Evolutionary conservation across 2,329 filamentous ascomycete genomes (phyloP), one percentile per base, ranked within the genome.

Genomic region (Rhexocercosporidium sp.): DNA sequence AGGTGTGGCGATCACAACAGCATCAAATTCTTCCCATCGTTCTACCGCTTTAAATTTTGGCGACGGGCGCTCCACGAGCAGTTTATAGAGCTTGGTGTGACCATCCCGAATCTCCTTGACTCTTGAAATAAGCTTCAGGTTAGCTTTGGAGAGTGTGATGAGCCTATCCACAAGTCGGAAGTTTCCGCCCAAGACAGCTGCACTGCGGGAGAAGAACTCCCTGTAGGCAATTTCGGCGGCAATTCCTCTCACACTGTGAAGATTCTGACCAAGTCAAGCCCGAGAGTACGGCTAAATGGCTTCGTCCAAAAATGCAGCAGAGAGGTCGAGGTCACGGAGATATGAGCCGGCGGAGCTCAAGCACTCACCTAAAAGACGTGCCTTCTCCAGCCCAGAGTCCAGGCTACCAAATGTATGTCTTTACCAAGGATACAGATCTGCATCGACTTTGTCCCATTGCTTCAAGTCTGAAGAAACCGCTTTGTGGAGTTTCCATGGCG

Each of bases 101-200:
- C 59, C 59, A 18, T n/a, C 8, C 16, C 25, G 27, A 11, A 62
- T 62, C 18, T 37, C 46, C 18, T 53, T 51, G 12, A 62, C 27
- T 9, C 9, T 37, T 6, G 41, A 22, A 16, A 37, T 34, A 3
- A 53, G 27, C n/a, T 47, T 49, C 44, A 62, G 8, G 8, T 39
- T 16, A 9, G 59, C 59, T 6, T 25, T 37, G 0, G 59, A 62
- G 18, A 62, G 46, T 4, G n/a, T 34, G 12, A 53, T 53, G 22
- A 62, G n/a, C 11, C 59, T 16, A 37, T 62, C 59, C 7, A 51
- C 31, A 34, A 62, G 44, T 34, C 59, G 44, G 27, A 3, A 12
- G 14, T 53, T 53, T 7, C 59, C 59, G 12, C n/a, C 59, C n/a
- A 3, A 3, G 18, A 53, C 29, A 14, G n/a, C 14, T 3, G 53